Evolutionary conservation across 2,329 filamentous ascomycete genomes (phyloP).

Genomic region (Drechslerella dactyloides): DNA sequence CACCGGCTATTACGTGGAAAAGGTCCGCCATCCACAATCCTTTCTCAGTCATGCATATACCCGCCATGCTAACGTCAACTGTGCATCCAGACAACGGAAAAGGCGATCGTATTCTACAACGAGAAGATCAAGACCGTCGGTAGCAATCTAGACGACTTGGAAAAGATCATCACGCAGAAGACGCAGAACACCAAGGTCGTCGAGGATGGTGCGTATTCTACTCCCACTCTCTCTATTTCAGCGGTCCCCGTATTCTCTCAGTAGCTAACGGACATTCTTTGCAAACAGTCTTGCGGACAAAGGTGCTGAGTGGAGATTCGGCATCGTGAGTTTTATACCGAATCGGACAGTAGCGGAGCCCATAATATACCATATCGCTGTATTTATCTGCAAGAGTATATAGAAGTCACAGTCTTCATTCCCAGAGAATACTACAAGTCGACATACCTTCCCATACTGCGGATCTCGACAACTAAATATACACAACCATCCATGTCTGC

Average conservation of each 20-base stretch:
- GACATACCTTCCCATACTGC: too few species aligned
- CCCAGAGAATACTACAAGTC: too few species aligned
- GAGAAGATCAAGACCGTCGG: constrained; percentile 71
- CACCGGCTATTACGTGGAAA: constrained; percentile 93
- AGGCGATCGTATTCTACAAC: constrained; percentile 72
- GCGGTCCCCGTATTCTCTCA: background rate
- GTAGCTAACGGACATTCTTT: background rate
- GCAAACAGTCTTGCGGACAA: constrained; percentile 35
- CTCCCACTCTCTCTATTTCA: too few species aligned
- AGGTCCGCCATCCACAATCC: constrained; percentile 63
- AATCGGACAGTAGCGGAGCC: background rate
- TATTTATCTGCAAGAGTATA: background rate
- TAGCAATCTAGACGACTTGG: constrained; percentile 70
- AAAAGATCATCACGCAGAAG: constrained; percentile 74
- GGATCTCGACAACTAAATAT: too few species aligned
- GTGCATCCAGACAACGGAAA: constrained; percentile 59
- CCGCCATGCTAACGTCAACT: constrained; percentile 56
- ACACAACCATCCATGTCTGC: too few species aligned
- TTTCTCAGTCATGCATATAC: background rate
- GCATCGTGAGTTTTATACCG: constrained; percentile 25
- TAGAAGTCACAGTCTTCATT: too few species aligned
- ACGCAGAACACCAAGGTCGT: constrained; percentile 82
- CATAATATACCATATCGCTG: background rate
- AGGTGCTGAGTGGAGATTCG: constrained; percentile 28
- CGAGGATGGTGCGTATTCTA: constrained; percentile 70